Conservation (phyloP, 768 basidiomycete species). For the Trametes cinnabarina region DNA sequence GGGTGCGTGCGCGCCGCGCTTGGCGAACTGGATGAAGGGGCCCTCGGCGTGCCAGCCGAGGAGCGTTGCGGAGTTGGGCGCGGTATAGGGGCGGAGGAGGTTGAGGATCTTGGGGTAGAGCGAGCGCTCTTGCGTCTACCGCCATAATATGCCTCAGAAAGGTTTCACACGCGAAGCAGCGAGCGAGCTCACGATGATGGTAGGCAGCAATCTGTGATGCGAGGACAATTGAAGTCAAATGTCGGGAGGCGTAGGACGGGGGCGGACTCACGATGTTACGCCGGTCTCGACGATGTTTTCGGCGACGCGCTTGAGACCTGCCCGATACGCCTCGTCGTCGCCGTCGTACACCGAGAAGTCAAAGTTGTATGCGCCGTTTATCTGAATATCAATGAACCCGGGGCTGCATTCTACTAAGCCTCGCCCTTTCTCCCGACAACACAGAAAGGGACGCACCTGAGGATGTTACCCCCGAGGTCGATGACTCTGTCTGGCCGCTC, state of each 20-base stretch:
- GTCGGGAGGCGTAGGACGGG: constrained; percentile 1
- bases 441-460: constrained; percentile 51
- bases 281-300: constrained; percentile 83
- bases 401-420: constrained; percentile 46
- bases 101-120: constrained; percentile 69
- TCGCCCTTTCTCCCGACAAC: background rate
- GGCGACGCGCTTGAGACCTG: constrained; percentile 68
- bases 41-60: constrained; percentile 93
- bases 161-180: too few species aligned
- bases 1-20: constrained; percentile 80
- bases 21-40: constrained; percentile 79
- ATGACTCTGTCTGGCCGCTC: constrained; percentile 62
- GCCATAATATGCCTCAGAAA: too few species aligned
- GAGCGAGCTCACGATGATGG: constrained; percentile 51
- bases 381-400: constrained; percentile 83
- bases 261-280: constrained; percentile 72
- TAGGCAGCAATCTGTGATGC: constrained; percentile 27
- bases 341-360: constrained; percentile 83
- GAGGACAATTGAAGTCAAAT: constrained; percentile 5
- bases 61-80: constrained; percentile 62
- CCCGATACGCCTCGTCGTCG: constrained; percentile 62
- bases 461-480: constrained; percentile 73
- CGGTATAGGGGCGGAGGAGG: constrained; percentile 66
- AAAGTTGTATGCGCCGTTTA: constrained; percentile 87
- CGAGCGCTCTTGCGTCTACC: constrained; percentile 73